A percentile compares a stretch with the other conserved stretches of the same genome.
These are phyloP conservation scores for carrot (Daucus carota) DNA, from an alignment of 129 eudicot genomes.

Conservation along the genomic window DH1_v3.0 NC_030385.2:15785501-15786000, in stretches of 20 bases:
- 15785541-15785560: neutral
- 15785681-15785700: neutral
- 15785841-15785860: neutral
- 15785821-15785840: neutral
- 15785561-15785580: constrained; percentile 42
- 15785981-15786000: constrained; percentile 78
- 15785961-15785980: constrained; percentile 95
- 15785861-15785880: neutral
- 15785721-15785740: neutral
- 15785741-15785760: neutral
- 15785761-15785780: neutral
- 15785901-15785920: constrained; percentile 98
- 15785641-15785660: constrained; percentile 97
- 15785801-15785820: neutral
- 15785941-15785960: constrained; percentile 67
- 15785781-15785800: neutral
- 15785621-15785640: constrained; percentile 85
- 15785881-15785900: constrained; percentile 8
- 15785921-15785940: constrained; percentile 94
- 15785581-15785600: constrained; percentile 74
- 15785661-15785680: constrained; percentile 7
- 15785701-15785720: neutral
- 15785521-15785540: constrained; percentile 9
- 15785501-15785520: neutral
- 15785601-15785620: constrained; percentile 93